Evolutionary conservation across 129 eudicot genomes (phyloP).

Genomic region (Daucus carota): DNA sequence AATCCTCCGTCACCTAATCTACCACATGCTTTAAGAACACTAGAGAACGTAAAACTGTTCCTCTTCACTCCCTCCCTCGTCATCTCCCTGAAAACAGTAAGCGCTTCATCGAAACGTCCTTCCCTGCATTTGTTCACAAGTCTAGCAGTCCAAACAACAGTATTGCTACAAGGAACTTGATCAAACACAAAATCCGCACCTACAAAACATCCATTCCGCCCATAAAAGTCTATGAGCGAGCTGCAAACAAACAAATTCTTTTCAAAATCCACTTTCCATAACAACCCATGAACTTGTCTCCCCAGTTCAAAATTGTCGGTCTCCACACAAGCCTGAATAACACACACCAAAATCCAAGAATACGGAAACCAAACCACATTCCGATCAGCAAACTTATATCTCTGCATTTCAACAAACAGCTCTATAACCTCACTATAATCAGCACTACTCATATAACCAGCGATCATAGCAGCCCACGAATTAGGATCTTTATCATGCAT

Average conservation of each 20-base stretch:
- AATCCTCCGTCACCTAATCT: slow-evolving; percentile 40
- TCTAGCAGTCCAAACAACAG: slow-evolving; percentile 62
- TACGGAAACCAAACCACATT: slow-evolving; percentile 25
- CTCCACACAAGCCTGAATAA: slow-evolving; percentile 55
- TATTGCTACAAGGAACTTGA: slow-evolving; percentile 34
- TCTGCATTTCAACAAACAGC: slow-evolving; percentile 33
- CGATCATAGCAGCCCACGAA: slow-evolving; percentile 73
- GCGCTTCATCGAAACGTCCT: slow-evolving; percentile 33
- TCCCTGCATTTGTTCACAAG: slow-evolving; percentile 46
- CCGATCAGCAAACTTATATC: slow-evolving; percentile 4
- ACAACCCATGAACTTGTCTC: slow-evolving; percentile 60
- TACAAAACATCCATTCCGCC: slow-evolving; percentile 35
- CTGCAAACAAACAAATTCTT: slow-evolving; percentile 44
- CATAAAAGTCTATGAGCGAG: slow-evolving; percentile 66
- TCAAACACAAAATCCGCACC: slow-evolving; percentile 44
- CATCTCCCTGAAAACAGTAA: slow-evolving; percentile 53
- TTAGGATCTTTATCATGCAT: slow-evolving; percentile 44
- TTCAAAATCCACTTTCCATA: slow-evolving; percentile 44
- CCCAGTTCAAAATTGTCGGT: slow-evolving; percentile 48
- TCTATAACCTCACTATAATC: slow-evolving; percentile 35
- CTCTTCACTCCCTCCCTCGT: slow-evolving; percentile 57
- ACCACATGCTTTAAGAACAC: slow-evolving; percentile 75
- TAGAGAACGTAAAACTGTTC: slow-evolving; percentile 58
- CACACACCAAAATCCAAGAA: slow-evolving; percentile 64
- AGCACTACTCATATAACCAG: slow-evolving; percentile 39